Evolutionary conservation across 2,329 filamentous ascomycete species (phyloP), one percentile per base, ranked within the genome.

Genomic region (Aspergillus puulaauensis): DNA sequence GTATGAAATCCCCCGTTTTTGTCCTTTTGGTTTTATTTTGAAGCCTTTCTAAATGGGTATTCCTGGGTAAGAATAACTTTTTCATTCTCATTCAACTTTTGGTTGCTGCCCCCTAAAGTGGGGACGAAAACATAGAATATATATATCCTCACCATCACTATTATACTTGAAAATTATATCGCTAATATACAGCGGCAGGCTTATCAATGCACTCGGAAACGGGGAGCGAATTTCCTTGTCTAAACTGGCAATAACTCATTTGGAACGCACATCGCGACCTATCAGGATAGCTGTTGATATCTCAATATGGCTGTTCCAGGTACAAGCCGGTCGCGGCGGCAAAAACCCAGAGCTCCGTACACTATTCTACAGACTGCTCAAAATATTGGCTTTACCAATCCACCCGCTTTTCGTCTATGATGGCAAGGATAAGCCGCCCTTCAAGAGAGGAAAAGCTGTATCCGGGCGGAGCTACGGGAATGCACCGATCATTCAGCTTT

Each of bases 261-360:
- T 96, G 62, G 85, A 91, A 67, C 75, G 82, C 54, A 86, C 85
- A 11, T 83, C 84, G 23, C 83, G 88, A 2, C 93, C 93, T 0
- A 80, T 98, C 41, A 88, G 93, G 41, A 82, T 99, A 47, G 95
- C 95, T 40, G 90, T 99, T 63, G 95, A 99, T 71, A 90, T 96
- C 65, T 91, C 92, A 3, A 98, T 99, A 70, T 99, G 95, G 95
- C 89, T 96, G 45, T 98, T 96, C 70, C 95, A 99, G 70, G 88
- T 88, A 12, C 92, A 96, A 70, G 88, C 91, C 14, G 90, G 90
- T 17, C 86, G 87, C 78, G 91, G 93, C 47, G 95, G 95, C 59
- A 86, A 87, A 11, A 97, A 97, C 66, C 93, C 95, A 6, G 93
- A 93, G 1, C 82, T 97, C 39, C 86, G 95, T 56, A 97, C 93